These are phyloP conservation scores for Fusarium palustre DNA, from an alignment of 2,329 filamentous ascomycete species.

Conservation along the genomic window DNA sequence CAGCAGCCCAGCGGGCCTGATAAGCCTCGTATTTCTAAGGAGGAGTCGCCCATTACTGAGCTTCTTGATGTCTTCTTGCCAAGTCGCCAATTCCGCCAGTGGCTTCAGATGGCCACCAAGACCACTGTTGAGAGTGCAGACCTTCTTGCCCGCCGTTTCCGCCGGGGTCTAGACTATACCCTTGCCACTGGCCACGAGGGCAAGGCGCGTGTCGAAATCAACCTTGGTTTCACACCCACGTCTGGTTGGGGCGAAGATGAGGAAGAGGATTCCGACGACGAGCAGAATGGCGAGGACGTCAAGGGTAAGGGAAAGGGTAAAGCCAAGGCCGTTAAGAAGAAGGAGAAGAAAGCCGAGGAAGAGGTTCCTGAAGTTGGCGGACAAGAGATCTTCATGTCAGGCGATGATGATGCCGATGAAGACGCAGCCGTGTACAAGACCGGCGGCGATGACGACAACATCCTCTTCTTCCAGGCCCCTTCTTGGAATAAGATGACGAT, in stretches of 20 bases:
- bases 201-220: slow-evolving; percentile 85
- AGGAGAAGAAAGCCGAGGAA: slow-evolving; percentile 38
- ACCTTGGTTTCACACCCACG: slow-evolving; percentile 86
- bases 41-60: slow-evolving; percentile 75
- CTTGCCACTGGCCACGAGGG: slow-evolving; percentile 86
- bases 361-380: slow-evolving; percentile 73
- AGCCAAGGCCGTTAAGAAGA: slow-evolving; percentile 29
- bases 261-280: slow-evolving; percentile 54
- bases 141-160: slow-evolving; percentile 86
- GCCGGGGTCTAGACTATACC: slow-evolving; percentile 89
- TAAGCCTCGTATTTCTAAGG: slow-evolving; percentile 52
- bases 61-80: slow-evolving; percentile 86
- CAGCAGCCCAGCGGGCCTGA: slow-evolving; percentile 66
- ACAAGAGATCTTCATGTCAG: slow-evolving; percentile 94
- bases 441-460: slow-evolving; percentile 76
- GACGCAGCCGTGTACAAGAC: slow-evolving; percentile 92
- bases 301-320: slow-evolving; percentile 49
- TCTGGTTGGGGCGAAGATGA: slow-evolving; percentile 83
- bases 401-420: slow-evolving; percentile 75
- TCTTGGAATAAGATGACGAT: slow-evolving; percentile 93
- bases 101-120: slow-evolving; percentile 86
- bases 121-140: slow-evolving; percentile 79
- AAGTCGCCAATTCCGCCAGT: slow-evolving; percentile 86
- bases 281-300: slow-evolving; percentile 36
- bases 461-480: slow-evolving; percentile 71